phyloP scores from a whole-genome alignment of 164 flowering plant species.

The Cinnamomum micranthum region DNA sequence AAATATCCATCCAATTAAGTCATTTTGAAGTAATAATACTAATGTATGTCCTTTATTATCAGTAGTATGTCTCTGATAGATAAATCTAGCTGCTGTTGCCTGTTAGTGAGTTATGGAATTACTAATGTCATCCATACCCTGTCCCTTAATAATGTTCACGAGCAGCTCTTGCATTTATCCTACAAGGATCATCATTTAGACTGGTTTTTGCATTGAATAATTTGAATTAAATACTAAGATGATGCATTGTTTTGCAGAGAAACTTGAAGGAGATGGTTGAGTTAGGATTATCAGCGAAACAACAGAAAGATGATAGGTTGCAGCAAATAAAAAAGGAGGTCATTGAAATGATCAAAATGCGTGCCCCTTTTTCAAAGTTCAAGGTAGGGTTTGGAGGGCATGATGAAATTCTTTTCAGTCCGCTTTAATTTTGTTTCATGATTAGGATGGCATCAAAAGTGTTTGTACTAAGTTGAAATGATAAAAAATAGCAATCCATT shows the following conservation, averaged over 20 bases:
- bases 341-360: slow-evolving; percentile 62
- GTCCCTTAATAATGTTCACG: not conserved
- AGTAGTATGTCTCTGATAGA: not conserved
- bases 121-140: not conserved
- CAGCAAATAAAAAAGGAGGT: slow-evolving; percentile 84
- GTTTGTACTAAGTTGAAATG: not conserved
- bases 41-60: not conserved
- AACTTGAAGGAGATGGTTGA: slow-evolving; percentile 74
- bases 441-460: not conserved
- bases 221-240: not conserved
- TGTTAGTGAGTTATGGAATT: not conserved
- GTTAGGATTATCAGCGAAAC: slow-evolving; percentile 65
- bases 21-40: not conserved
- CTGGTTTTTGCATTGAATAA: not conserved
- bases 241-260: slow-evolving; percentile 42
- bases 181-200: not conserved
- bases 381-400: slow-evolving; percentile 39
- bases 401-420: not conserved
- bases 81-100: too few species aligned
- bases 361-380: slow-evolving; percentile 36
- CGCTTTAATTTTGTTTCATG: not conserved
- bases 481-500: not conserved
- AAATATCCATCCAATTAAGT: not conserved
- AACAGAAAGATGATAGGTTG: slow-evolving; percentile 71
- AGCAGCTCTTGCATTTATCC: not conserved